These are phyloP conservation scores for Curvularia verruculosa DNA, from an alignment of 2,329 filamentous ascomycete genomes.

Conservation along the genomic window DNA sequence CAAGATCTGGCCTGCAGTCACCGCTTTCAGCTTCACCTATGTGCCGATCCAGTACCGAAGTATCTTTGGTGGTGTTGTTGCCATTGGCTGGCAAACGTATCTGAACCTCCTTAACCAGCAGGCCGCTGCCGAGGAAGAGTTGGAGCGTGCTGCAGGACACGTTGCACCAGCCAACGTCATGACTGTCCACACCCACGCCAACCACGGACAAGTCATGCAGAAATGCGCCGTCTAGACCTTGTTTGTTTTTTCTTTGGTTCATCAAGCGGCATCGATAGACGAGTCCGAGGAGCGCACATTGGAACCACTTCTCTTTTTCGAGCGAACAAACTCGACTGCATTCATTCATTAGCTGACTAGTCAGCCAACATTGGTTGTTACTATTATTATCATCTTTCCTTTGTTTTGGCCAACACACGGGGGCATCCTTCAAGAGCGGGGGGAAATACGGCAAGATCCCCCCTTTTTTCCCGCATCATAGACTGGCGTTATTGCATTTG, in stretches of 20 bases:
- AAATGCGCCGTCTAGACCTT: constrained; percentile 25
- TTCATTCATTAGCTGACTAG: constrained; percentile 6
- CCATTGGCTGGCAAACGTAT: constrained; percentile 93
- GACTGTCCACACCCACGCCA: constrained; percentile 6
- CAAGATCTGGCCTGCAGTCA: constrained; percentile 89
- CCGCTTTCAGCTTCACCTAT: constrained; percentile 85
- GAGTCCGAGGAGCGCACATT: not conserved
- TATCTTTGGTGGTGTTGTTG: constrained; percentile 76
- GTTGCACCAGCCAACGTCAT: constrained; percentile 1
- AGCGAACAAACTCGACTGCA: constrained; percentile 1
- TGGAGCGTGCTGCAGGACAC: constrained; percentile 24
- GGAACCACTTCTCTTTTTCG: not conserved
- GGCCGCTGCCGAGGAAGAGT: constrained; percentile 65
- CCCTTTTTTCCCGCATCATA: constrained; percentile 12
- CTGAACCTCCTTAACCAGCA: constrained; percentile 77
- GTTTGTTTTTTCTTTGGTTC: not conserved
- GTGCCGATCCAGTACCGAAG: constrained; percentile 78
- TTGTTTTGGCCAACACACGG: constrained; percentile 16
- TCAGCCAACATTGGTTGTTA: constrained; percentile 3
- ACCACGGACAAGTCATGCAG: constrained; percentile 14
- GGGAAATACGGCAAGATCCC: not conserved
- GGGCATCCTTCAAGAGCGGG: not conserved
- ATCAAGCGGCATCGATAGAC: not conserved
- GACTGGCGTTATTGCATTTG: constrained; percentile 17
- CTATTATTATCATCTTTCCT: constrained; percentile 18